phyloP scores from a whole-genome alignment of 306 rosid genomes.

The Sicyos edulis region DNA sequence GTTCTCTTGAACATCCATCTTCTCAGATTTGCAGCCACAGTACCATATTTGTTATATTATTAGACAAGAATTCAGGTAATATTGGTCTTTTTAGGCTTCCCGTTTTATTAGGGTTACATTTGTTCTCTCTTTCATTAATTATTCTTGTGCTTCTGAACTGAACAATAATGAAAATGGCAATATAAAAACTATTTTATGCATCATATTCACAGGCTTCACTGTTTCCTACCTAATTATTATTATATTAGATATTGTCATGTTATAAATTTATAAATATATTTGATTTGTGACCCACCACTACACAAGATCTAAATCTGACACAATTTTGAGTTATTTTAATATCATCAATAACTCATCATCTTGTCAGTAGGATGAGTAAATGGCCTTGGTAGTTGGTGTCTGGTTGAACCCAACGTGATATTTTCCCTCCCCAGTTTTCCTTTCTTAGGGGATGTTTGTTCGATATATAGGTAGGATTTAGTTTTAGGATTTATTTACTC shows the following conservation, averaged over 20 bases:
- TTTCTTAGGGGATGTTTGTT: too few species aligned
- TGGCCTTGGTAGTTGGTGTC: background rate
- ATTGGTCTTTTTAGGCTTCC: background rate
- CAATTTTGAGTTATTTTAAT: too few species aligned
- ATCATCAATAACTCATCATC: background rate
- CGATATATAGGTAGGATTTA: too few species aligned
- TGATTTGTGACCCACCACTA: background rate
- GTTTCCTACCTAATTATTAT: background rate
- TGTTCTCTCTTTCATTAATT: background rate
- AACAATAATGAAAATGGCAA: conserved; percentile 3
- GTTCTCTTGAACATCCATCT: background rate
- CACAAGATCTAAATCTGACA: conserved; percentile 16
- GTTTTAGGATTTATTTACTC: too few species aligned
- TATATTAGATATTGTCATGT: background rate
- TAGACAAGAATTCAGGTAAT: background rate
- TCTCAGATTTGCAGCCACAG: conserved; percentile 5
- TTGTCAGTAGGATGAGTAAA: background rate
- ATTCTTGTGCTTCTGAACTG: conserved; percentile 1
- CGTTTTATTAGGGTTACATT: background rate
- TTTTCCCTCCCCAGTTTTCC: too few species aligned
- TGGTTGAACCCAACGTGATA: too few species aligned
- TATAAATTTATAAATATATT: background rate
- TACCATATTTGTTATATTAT: background rate
- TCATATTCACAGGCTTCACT: too few species aligned
- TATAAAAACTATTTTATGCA: background rate